These are phyloP conservation scores for Begonia masoniana DNA, from an alignment of 306 rosid species.

Conservation along the genomic window DNA sequence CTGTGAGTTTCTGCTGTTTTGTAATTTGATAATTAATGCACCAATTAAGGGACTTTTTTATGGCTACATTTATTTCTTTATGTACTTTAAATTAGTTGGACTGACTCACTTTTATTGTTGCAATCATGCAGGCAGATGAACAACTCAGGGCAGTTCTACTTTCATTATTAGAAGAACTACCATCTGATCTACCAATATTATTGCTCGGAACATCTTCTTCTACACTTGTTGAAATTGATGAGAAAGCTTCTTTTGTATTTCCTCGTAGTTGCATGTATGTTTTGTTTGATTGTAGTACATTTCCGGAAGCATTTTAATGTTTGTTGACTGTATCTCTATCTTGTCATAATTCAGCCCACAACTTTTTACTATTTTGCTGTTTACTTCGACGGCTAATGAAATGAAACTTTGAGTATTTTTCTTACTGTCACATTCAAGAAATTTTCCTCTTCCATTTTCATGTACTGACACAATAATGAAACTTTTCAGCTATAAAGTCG, in stretches of 20 bases:
- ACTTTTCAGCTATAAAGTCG: constrained; percentile 50
- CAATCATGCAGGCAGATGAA: constrained; percentile 68
- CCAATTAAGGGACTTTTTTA: not conserved
- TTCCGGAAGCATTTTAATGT: too few species aligned
- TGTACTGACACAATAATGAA: too few species aligned
- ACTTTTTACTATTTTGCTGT: too few species aligned
- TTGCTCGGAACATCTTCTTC: constrained; percentile 70
- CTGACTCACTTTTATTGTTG: constrained; percentile 18
- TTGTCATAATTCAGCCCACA: too few species aligned
- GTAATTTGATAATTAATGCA: not conserved
- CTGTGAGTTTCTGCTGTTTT: constrained; percentile 44
- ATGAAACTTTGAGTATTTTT: too few species aligned
- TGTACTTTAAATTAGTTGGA: constrained; percentile 5
- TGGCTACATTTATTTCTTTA: not conserved
- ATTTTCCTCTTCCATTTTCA: too few species aligned
- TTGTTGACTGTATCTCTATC: too few species aligned
- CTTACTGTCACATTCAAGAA: too few species aligned
- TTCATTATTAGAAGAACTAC: constrained; percentile 79
- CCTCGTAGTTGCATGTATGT: constrained; percentile 56
- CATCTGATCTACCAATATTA: constrained; percentile 74
- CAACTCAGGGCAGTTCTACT: constrained; percentile 87
- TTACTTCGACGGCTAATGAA: too few species aligned
- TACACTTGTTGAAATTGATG: constrained; percentile 55
- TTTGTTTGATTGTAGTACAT: constrained; percentile 9
- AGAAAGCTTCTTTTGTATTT: constrained; percentile 54